These are phyloP conservation scores for Penicillium crustosum DNA, from an alignment of 2,329 filamentous ascomycete species.

Conservation along the genomic window DNA sequence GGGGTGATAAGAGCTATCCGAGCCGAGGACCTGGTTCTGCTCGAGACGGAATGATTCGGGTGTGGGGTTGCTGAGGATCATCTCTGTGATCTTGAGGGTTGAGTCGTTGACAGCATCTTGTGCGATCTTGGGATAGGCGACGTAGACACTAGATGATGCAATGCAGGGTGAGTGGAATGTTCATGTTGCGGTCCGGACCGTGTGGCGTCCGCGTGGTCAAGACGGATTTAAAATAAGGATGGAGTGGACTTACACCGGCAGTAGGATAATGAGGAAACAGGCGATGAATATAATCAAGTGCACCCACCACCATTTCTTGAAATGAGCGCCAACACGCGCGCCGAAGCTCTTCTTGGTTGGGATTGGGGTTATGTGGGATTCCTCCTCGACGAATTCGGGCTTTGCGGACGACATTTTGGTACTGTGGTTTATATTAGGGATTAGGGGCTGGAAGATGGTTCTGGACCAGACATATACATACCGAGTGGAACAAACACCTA, in stretches of 20 bases:
- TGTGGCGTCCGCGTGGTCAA: neutral
- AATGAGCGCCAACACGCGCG: slow-evolving; percentile 33
- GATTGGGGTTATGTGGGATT: slow-evolving; percentile 6
- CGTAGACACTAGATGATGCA: slow-evolving; percentile 51
- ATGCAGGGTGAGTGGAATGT: neutral
- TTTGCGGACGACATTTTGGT: slow-evolving; percentile 25
- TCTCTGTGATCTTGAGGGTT: slow-evolving; percentile 50
- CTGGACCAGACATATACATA: neutral
- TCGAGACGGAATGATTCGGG: slow-evolving; percentile 51
- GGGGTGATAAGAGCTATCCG: slow-evolving; percentile 54
- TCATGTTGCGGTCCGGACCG: neutral
- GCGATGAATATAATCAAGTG: slow-evolving; percentile 52
- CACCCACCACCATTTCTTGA: slow-evolving; percentile 55
- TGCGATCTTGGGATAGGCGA: slow-evolving; percentile 59
- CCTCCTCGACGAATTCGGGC: slow-evolving; percentile 25
- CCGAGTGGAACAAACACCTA: neutral
- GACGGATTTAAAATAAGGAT: neutral
- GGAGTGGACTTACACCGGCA: slow-evolving; percentile 57
- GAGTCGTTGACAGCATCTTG: slow-evolving; percentile 56
- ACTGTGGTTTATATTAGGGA: neutral
- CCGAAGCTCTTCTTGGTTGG: slow-evolving; percentile 27
- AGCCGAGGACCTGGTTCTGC: slow-evolving; percentile 50
- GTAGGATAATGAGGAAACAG: slow-evolving; percentile 53
- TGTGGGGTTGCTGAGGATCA: slow-evolving; percentile 53
- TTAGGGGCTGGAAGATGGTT: neutral